Percentiles rank a stretch among this genome's conserved stretches.
Conservation (phyloP, 495 filamentous ascomycete species). For the Neurospora intermedia region DNA sequence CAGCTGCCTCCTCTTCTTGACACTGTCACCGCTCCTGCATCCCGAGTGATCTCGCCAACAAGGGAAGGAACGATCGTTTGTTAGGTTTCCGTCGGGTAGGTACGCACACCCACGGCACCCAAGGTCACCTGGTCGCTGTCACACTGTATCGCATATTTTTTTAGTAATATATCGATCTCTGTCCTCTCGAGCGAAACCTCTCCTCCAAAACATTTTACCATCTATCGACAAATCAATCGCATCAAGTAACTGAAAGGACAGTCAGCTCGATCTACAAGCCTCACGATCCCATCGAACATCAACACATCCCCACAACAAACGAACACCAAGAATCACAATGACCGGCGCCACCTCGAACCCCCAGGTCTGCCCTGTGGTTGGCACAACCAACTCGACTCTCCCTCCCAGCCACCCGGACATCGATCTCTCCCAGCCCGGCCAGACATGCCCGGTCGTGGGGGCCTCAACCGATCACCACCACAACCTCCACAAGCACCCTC, state of each 20-base stretch:
- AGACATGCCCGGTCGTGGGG: conserved; percentile 34
- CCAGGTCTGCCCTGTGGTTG: background rate
- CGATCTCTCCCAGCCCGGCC: conserved; percentile 33
- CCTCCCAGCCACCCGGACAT: conserved; percentile 32
- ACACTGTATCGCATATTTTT: background rate
- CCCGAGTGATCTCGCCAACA: background rate
- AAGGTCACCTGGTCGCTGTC: background rate
- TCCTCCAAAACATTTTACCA: background rate
- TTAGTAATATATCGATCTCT: background rate
- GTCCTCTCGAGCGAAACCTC: background rate
- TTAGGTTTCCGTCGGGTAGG: background rate
- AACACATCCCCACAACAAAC: background rate
- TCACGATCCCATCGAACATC: background rate
- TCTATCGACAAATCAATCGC: background rate
- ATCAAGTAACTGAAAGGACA: background rate
- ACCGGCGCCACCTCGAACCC: background rate
- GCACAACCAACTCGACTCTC: conserved; percentile 28
- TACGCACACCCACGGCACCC: background rate
- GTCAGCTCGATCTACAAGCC: background rate
- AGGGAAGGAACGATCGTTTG: background rate
- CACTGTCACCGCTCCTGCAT: background rate
- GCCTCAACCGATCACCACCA: conserved; percentile 36
- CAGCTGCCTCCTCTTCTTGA: background rate
- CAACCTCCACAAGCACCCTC: conserved; percentile 33
- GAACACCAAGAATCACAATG: background rate